Percentiles rank a stretch among this genome's conserved stretches.
These are phyloP conservation scores for Canavalia gladiata DNA, from an alignment of 306 rosid genomes.

Conservation along the genomic window DNA sequence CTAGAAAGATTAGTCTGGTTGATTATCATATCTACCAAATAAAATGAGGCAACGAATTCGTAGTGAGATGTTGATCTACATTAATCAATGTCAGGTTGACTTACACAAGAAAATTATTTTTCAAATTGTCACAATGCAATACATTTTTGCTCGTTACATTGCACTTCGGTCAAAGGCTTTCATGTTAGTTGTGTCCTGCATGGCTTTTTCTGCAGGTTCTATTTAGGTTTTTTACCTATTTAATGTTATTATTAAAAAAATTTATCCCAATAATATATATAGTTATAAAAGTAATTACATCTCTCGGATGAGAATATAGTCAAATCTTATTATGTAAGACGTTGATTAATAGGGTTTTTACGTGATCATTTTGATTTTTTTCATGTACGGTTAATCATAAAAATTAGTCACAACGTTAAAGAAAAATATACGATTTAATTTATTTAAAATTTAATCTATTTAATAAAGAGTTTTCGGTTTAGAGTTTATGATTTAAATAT, in stretches of 20 bases:
- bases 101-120: not conserved
- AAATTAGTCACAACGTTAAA: too few relatives aligned
- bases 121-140: not conserved
- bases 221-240: not conserved
- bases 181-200: not conserved
- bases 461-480: too few relatives aligned
- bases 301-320: too few relatives aligned
- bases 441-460: too few relatives aligned
- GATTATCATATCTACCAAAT: not conserved
- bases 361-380: too few relatives aligned
- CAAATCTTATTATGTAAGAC: too few relatives aligned
- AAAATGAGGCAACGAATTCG: not conserved
- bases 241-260: not conserved
- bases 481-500: too few relatives aligned
- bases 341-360: too few relatives aligned
- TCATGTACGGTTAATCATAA: too few relatives aligned
- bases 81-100: not conserved
- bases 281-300: too few relatives aligned
- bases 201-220: not conserved
- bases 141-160: conserved; percentile 17
- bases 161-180: conserved; percentile 6
- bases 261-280: too few relatives aligned
- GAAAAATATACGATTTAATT: too few relatives aligned
- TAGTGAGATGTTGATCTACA: not conserved
- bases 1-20: not conserved